Conservation (phyloP, 148 eudicot species). For the Vaccinium myrtillus region DNA sequence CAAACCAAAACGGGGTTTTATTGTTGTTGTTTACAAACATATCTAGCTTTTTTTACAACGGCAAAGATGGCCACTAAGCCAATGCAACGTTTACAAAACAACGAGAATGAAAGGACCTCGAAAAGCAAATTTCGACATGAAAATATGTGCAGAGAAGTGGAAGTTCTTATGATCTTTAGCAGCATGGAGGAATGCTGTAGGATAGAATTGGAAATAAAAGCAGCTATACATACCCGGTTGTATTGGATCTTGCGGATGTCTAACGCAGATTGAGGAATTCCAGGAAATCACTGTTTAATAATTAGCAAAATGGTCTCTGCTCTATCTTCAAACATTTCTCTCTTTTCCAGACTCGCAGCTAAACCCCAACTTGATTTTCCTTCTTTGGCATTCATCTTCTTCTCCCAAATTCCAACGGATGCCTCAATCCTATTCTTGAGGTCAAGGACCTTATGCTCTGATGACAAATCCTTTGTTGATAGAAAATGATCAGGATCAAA, state of each 20-base stretch:
- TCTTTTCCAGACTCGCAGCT: conserved; percentile 58
- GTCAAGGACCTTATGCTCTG: conserved; percentile 68
- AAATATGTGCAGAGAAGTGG: background rate
- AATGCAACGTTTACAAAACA: background rate
- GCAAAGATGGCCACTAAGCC: background rate
- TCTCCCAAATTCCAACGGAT: conserved; percentile 61
- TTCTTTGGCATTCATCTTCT: conserved; percentile 61
- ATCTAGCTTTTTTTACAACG: background rate
- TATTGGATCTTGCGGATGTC: conserved; percentile 69
- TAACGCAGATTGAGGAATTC: conserved; percentile 59
- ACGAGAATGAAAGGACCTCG: background rate
- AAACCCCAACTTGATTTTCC: conserved; percentile 67
- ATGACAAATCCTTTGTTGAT: conserved; percentile 50
- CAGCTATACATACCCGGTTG: conserved; percentile 40
- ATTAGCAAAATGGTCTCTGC: conserved; percentile 59
- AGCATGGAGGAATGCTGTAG: background rate
- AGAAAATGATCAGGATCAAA: conserved; percentile 65
- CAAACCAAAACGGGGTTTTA: background rate
- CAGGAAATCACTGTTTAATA: conserved; percentile 60
- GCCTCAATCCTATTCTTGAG: conserved; percentile 72
- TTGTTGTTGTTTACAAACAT: background rate
- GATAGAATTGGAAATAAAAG: background rate
- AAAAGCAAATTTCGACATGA: background rate
- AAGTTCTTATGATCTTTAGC: background rate
- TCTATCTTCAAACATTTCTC: conserved; percentile 71